phyloP scores from a whole-genome alignment of 345 rosid genomes.

The Laguncularia racemosa region DNA sequence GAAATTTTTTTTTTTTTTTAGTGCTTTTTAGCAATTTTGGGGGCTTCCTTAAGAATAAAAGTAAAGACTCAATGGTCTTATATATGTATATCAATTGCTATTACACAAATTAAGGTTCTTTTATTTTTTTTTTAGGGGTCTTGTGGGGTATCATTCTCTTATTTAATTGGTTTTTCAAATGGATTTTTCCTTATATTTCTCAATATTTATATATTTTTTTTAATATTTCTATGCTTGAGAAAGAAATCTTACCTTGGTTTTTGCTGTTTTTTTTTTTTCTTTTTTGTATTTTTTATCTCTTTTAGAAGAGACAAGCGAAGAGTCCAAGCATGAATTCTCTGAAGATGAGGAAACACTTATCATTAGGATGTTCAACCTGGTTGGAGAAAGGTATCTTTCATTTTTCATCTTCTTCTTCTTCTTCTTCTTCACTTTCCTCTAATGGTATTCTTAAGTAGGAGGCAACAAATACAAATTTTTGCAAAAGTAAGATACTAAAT shows the following conservation, averaged over 20 bases:
- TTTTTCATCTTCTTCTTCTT: background rate
- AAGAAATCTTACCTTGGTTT: background rate
- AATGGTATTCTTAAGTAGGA: too few species aligned
- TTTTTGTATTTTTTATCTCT: conserved; percentile 5
- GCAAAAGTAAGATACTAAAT: too few species aligned
- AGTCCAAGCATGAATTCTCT: conserved; percentile 32
- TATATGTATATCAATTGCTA: too few species aligned
- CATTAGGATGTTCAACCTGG: conserved; percentile 45
- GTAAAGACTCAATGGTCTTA: too few species aligned
- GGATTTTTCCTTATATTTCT: background rate
- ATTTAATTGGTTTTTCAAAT: background rate
- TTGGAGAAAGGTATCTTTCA: conserved; percentile 37
- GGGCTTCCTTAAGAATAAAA: too few species aligned
- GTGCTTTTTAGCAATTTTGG: too few species aligned
- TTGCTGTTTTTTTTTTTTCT: background rate
- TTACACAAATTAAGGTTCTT: too few species aligned
- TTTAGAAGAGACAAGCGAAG: conserved; percentile 26
- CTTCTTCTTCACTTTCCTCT: background rate
- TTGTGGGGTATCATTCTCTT: background rate
- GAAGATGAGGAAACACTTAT: conserved; percentile 51
- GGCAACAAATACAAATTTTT: too few species aligned
- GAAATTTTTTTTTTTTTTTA: too few species aligned
- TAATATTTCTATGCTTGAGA: background rate
- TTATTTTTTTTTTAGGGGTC: too few species aligned
- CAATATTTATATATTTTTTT: background rate